Conservation (phyloP, 2,329 filamentous ascomycete species). For the Phoma sp. region DNA sequence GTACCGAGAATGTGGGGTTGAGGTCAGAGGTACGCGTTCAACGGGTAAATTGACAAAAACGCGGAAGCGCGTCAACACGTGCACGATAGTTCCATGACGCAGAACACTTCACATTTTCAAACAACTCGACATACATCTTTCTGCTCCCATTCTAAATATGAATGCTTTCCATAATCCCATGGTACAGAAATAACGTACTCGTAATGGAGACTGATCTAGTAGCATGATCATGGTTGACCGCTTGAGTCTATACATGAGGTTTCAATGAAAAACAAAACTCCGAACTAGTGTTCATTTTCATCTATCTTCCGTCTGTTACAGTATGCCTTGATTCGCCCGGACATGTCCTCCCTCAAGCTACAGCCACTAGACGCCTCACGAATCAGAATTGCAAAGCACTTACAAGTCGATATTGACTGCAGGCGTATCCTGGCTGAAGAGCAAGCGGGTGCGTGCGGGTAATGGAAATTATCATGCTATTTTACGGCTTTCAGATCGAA, state of each 20-base stretch:
- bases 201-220: too few relatives aligned
- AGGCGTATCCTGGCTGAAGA: too few relatives aligned
- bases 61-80: constrained; percentile 32
- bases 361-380: background rate
- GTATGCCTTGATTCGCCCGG: constrained; percentile 7
- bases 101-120: background rate
- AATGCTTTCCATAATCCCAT: too few relatives aligned
- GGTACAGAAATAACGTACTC: too few relatives aligned
- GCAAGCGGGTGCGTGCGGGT: constrained; percentile 5
- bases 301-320: too few relatives aligned
- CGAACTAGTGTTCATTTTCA: background rate
- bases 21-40: background rate
- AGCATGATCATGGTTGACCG: too few relatives aligned
- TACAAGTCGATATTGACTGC: too few relatives aligned
- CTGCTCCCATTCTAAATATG: too few relatives aligned
- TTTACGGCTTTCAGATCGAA: constrained; percentile 1
- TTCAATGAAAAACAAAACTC: too few relatives aligned
- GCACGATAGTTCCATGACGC: background rate
- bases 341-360: background rate
- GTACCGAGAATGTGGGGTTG: background rate
- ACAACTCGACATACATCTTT: too few relatives aligned
- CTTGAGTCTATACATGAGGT: too few relatives aligned
- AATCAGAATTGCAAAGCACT: background rate
- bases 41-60: constrained; percentile 18
- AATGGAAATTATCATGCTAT: constrained; percentile 1